phyloP scores from a whole-genome alignment of 2,329 filamentous ascomycete species.

The Grosmannia clavigera region DNA sequence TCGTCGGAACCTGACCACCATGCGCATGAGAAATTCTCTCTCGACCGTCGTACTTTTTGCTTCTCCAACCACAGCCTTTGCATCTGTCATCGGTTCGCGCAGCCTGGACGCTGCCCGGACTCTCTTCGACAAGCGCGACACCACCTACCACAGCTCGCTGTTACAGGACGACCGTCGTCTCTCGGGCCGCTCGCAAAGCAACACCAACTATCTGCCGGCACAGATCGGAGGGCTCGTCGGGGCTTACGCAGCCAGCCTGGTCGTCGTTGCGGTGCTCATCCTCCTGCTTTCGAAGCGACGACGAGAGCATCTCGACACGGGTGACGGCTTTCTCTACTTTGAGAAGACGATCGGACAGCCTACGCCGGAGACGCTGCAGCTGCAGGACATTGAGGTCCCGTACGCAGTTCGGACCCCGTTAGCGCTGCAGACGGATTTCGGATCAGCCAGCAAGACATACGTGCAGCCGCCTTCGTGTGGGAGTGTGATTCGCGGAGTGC shows the following conservation, averaged over 20 bases:
- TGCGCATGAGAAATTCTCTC: conserved; percentile 18
- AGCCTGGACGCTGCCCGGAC: conserved; percentile 14
- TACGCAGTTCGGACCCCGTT: conserved; percentile 19
- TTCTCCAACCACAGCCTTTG: conserved; percentile 14
- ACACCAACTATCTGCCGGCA: conserved; percentile 57
- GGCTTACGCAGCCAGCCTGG: conserved; percentile 66
- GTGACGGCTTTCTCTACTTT: conserved; percentile 34
- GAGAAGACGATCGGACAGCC: conserved; percentile 3
- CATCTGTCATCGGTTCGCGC: conserved; percentile 17
- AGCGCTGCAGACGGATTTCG: conserved; percentile 9
- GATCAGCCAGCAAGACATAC: neutral
- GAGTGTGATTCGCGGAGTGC: conserved; percentile 21
- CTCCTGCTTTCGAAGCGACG: conserved; percentile 46
- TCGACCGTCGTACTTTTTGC: conserved; percentile 12
- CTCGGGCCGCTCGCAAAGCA: conserved; percentile 42
- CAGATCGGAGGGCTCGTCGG: conserved; percentile 77
- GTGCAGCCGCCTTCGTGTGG: neutral
- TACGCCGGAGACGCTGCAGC: conserved; percentile 15
- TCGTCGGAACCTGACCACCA: conserved; percentile 21
- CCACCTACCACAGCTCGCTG: conserved; percentile 20
- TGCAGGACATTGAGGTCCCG: conserved; percentile 14
- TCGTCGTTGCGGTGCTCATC: conserved; percentile 57
- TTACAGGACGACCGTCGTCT: conserved; percentile 48
- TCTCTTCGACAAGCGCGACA: conserved; percentile 19
- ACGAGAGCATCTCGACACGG: conserved; percentile 38